Percentiles rank a stretch among this genome's conserved stretches.
These are phyloP conservation scores for Macrocybe sp. DNA, from an alignment of 1,284 basidiomycete genomes.

Conservation along the genomic window DNA sequence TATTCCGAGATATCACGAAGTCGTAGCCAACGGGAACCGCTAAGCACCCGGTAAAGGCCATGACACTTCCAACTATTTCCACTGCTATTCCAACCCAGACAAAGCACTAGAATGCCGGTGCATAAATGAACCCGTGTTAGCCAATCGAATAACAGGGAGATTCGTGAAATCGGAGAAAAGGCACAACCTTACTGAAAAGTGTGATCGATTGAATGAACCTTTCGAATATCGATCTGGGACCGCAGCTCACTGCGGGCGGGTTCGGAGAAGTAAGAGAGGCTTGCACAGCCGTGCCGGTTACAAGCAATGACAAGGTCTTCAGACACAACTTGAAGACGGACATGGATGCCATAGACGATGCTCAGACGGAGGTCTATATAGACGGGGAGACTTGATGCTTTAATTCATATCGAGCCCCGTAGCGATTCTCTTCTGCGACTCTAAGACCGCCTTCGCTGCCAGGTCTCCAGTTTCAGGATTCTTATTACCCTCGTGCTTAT, in stretches of 20 bases:
- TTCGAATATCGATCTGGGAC: constrained; percentile 28
- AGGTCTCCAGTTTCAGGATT: no score
- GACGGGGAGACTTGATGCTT: no score
- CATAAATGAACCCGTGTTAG: no score
- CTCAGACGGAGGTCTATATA: no score
- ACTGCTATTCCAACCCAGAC: constrained; percentile 24
- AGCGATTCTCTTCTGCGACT: no score
- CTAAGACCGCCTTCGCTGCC: no score
- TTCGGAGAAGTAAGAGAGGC: constrained; percentile 32
- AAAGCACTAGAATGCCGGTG: constrained; percentile 18
- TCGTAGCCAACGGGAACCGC: constrained; percentile 12
- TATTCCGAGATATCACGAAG: constrained; percentile 9
- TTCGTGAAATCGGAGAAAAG: neutral
- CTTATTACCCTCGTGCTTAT: no score
- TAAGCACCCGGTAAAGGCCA: constrained; percentile 3
- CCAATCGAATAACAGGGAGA: no score
- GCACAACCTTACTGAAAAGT: constrained; percentile 28
- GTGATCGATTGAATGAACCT: constrained; percentile 30
- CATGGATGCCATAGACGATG: no score
- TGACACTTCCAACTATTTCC: constrained; percentile 13
- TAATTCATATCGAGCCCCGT: no score
- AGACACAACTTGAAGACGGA: no score
- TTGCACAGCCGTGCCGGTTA: constrained; percentile 27
- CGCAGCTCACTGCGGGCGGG: constrained; percentile 26
- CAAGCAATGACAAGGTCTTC: constrained; percentile 3